Base-by-base conservation (phyloP, 345 rosid species). In the Acer yangbiense region DNA sequence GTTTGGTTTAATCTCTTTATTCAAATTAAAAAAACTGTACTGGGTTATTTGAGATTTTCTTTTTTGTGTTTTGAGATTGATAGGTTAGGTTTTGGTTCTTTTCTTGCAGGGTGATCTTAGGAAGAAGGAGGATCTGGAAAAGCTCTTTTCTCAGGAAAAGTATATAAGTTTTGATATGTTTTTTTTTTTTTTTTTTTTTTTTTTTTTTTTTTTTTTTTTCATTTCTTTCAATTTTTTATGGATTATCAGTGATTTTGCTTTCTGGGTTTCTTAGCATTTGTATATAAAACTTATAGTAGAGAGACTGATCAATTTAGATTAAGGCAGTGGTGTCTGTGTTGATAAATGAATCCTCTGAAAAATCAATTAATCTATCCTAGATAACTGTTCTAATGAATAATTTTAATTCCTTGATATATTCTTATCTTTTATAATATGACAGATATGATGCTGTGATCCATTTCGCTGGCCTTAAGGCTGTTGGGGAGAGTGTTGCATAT, bases 371-470 rank as follows among this genome's bases (percentile, higher is more conserved):
- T 60, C 32, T 21, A 25, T 23, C 18, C 18, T 7, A 3, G 69
- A 27, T 4, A 29, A 65, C 9, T 29, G 13, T 65, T 65, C 20
- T 65, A 9, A 6, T 0, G 69, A 25, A 32, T 12, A 13, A 65
- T 27, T 13, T 27, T 32, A 46, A 46, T 1, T 46, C 50, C 13
- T 46, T 46, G 50, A 46, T 46, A 16, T 57, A 57, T 66, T 54
- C 0, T n/a, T 14, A 0, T 55, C 61, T 55, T 76, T 74, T 52
- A 58, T 48, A 7, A 65, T 78, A 76, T 44, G 57, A 76, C 84
- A 93, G 98, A 79, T 93, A 87, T 79, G 95, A 96, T 85, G 98
- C 97, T 12, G 99, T 96, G 83, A 92, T 96, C 70, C 99, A 96
- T 77, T 93, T 93, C 83, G 99, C 97, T 83, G 98, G 97, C 65